Conservation (phyloP, 2,329 filamentous ascomycete genomes). For the Calonectria pteridis region DNA sequence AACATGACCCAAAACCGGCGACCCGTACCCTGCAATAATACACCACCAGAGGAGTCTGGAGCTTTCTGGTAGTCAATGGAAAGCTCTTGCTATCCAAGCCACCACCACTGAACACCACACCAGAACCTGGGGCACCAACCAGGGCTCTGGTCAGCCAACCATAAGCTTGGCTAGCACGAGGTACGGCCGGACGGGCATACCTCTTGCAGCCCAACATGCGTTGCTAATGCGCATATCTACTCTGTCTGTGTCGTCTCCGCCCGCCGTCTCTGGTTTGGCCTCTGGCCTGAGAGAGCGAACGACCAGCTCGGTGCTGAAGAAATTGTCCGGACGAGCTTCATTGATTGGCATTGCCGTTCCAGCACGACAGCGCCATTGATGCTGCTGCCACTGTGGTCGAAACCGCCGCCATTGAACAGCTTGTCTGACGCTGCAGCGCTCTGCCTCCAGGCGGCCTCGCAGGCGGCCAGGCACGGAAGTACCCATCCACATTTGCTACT, state of each 20-base stretch:
- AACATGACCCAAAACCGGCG: conserved; percentile 12
- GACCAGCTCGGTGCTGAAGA: background rate
- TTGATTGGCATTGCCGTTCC: background rate
- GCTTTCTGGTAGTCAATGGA: conserved; percentile 16
- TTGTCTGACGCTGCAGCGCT: conserved; percentile 18
- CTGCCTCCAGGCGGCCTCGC: conserved; percentile 14
- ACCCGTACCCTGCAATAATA: conserved; percentile 18
- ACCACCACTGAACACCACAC: conserved; percentile 20
- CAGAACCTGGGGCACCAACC: conserved; percentile 30
- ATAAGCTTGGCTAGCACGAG: conserved; percentile 28
- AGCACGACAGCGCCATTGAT: background rate
- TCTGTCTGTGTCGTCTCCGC: conserved; percentile 26
- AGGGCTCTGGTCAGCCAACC: conserved; percentile 29
- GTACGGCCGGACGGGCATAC: conserved; percentile 30
- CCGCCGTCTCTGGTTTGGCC: background rate
- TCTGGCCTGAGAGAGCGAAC: conserved; percentile 13
- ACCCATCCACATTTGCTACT: conserved; percentile 20
- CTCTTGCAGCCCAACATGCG: conserved; percentile 41
- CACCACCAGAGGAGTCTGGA: conserved; percentile 9
- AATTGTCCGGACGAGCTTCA: background rate
- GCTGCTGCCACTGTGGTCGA: background rate
- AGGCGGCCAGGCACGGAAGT: conserved; percentile 22
- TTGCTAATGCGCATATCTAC: conserved; percentile 35
- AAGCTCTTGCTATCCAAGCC: conserved; percentile 17
- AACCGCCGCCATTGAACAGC: conserved; percentile 9